phyloP scores from a whole-genome alignment of 2,329 filamentous ascomycete species.

The Penicillium sp. region DNA sequence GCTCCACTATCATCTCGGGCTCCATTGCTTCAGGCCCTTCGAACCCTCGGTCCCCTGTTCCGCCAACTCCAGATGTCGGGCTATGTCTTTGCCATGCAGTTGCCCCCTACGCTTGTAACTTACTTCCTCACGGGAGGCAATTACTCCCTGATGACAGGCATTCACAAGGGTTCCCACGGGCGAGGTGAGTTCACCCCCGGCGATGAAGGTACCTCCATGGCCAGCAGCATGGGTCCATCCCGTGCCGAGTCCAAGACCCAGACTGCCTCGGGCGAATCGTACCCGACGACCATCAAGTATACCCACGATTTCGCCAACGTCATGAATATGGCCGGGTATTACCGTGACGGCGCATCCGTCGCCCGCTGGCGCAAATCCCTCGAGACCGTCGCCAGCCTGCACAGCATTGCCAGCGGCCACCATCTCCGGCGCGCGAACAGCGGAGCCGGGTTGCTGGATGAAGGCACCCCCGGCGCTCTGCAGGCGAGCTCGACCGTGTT shows the following conservation, averaged over 20 bases:
- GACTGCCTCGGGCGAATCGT: slow-evolving; percentile 38
- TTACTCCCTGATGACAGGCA: slow-evolving; percentile 50
- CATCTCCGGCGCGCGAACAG: slow-evolving; percentile 40
- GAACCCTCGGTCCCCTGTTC: slow-evolving; percentile 52
- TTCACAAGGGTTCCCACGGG: slow-evolving; percentile 47
- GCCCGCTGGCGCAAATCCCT: slow-evolving; percentile 57
- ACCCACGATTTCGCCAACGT: slow-evolving; percentile 52
- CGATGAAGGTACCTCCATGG: slow-evolving; percentile 53
- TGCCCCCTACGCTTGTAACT: slow-evolving; percentile 52
- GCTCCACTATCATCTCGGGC: slow-evolving; percentile 50
- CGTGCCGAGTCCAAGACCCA: slow-evolving; percentile 46
- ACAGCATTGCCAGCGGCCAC: slow-evolving; percentile 45
- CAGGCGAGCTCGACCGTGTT: slow-evolving; percentile 58
- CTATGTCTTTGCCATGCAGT: slow-evolving; percentile 60
- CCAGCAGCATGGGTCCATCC: slow-evolving; percentile 57
- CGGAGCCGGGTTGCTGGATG: slow-evolving; percentile 50
- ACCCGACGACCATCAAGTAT: slow-evolving; percentile 47
- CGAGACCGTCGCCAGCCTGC: slow-evolving; percentile 53
- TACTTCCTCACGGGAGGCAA: slow-evolving; percentile 55
- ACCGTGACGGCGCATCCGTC: slow-evolving; percentile 54
- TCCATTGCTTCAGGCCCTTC: slow-evolving; percentile 50
- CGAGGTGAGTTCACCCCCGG: slow-evolving; percentile 35
- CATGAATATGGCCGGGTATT: slow-evolving; percentile 57
- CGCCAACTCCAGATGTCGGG: slow-evolving; percentile 54
- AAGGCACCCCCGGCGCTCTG: slow-evolving; percentile 51